Evolutionary conservation across 83 land plant genomes (phyloP), one percentile per base, ranked within the genome.

Genomic region (Picea mariana): DNA sequence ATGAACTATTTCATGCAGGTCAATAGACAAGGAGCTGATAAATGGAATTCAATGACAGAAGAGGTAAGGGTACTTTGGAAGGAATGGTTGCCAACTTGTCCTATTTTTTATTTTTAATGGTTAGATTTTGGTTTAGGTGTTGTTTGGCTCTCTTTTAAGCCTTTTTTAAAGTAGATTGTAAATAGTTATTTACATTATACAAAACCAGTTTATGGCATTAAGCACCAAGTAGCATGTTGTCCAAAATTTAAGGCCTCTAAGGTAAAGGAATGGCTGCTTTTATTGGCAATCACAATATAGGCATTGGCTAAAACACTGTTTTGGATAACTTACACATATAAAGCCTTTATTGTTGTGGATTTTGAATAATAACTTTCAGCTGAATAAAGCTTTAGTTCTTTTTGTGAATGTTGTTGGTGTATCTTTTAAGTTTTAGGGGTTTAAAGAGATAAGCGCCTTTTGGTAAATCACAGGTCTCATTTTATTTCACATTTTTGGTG

Each of bases 31-130:
- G 77, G 58, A 40, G 9, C 77, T n/a, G 77, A 40, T 21, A 47
- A 73, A 44, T 44, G 77, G 58, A 73, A 73, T 11, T 20, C 26
- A 72, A 72, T 72, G 76, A 44, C 58, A 42, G 15, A 44, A 44
- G 76, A 44, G 58, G 55, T 72, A 72, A 38, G 52, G 38, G 0
- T 20, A 44, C 38, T 20, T 3, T 9, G 20, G 0, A 8, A 38
- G 23, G 3, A 44, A 47, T n/a, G 76, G 18, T 24, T 31, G 31
- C 31, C 31, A 31, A 31, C 31, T 31, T 31, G 31, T 9, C 7
- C 18, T 67, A 8, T 8, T 8, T 49, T 49, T 49, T 49, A 0
- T 9, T 9, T 49, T 49, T 9, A 49, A 49, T 49, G 52, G 11
- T 9, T 49, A 1, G 52, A 49, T 49, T 49, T 49, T 49, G 9